A percentile compares a stretch with the other conserved stretches of the same genome.
phyloP scores from a whole-genome alignment of 2,329 filamentous ascomycete genomes.

The Tolypocladium tropicale region DNA sequence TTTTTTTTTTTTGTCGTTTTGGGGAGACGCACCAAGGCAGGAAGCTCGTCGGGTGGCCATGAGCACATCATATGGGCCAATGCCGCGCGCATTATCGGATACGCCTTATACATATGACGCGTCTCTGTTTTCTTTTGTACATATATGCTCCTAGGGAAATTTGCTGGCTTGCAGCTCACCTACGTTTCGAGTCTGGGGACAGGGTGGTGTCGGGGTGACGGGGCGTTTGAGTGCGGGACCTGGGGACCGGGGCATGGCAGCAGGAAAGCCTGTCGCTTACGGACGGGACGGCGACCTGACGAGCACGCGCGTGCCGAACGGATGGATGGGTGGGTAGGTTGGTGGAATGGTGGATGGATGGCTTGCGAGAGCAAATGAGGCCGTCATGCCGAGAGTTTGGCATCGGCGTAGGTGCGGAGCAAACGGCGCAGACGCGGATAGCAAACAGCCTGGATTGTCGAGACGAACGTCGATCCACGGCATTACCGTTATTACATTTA shows the following conservation, averaged over 20 bases:
- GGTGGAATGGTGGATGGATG: too few relatives aligned
- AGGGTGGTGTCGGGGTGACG: constrained; percentile 2
- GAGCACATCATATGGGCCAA: neutral
- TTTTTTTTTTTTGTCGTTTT: too few relatives aligned
- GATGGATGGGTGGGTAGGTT: neutral
- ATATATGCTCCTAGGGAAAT: constrained; percentile 1
- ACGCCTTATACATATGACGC: neutral
- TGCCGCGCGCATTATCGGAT: neutral
- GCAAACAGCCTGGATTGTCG: neutral
- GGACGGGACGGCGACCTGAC: neutral
- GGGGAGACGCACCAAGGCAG: neutral
- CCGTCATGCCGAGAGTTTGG: neutral
- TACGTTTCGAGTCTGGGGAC: constrained; percentile 4
- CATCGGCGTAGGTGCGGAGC: neutral
- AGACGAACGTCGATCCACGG: neutral
- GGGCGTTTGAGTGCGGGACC: neutral
- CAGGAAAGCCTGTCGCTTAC: neutral
- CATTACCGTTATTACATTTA: too few relatives aligned
- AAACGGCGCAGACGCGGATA: neutral
- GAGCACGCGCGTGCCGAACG: neutral
- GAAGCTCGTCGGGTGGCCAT: neutral
- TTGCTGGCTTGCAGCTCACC: constrained; percentile 1
- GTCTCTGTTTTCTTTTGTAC: constrained; percentile 3
- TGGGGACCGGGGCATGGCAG: neutral
- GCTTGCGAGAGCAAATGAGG: neutral